Percentiles rank a stretch among this genome's conserved stretches.
These are phyloP conservation scores for Suillus variegatus DNA, from an alignment of 768 basidiomycete genomes.

Conservation along the genomic window DNA sequence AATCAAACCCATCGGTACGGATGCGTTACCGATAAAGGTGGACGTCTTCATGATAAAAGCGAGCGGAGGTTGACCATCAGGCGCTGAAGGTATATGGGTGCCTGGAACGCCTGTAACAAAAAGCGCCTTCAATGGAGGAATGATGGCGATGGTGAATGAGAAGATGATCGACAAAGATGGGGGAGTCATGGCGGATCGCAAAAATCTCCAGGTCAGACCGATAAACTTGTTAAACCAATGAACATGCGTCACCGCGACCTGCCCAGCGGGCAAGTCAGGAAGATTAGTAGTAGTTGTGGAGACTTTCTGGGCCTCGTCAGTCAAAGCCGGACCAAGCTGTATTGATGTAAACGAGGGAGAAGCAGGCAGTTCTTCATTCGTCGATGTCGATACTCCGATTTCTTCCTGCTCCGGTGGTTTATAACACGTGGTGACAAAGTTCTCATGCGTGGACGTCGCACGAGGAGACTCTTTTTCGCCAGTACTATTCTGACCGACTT, in stretches of 20 bases:
- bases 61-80: conserved; percentile 69
- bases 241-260: neutral
- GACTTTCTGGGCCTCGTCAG: neutral
- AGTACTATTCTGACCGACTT: neutral
- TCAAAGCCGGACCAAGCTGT: neutral
- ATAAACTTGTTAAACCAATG: conserved; percentile 7
- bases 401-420: neutral
- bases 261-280: too few species aligned
- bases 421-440: neutral
- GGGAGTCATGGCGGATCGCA: conserved; percentile 46
- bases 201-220: conserved; percentile 16
- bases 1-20: conserved; percentile 63
- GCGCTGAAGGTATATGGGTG: conserved; percentile 48
- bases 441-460: neutral
- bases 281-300: too few species aligned
- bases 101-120: conserved; percentile 50
- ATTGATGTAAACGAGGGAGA: neutral
- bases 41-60: conserved; percentile 59
- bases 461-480: neutral
- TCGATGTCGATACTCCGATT: neutral
- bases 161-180: conserved; percentile 54
- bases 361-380: neutral
- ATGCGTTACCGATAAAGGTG: conserved; percentile 60
- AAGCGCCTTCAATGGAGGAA: conserved; percentile 59
- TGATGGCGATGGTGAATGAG: conserved; percentile 56